Conservation (phyloP, 371 early-diverging fungal species). For the Apophysomyces ossiformis region DNA sequence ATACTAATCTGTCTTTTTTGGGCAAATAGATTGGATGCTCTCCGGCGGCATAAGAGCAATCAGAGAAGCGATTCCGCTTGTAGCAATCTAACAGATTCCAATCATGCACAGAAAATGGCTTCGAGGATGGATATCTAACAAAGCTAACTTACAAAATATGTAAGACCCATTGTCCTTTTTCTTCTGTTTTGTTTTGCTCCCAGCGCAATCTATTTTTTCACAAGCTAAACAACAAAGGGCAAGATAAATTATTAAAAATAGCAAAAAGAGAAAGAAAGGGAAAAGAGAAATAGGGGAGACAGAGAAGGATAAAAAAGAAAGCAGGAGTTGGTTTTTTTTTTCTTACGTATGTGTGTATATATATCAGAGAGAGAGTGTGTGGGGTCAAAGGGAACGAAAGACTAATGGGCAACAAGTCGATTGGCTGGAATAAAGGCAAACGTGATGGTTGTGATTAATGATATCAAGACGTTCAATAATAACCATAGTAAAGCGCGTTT, state of each 20-base stretch:
- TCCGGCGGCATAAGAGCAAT: slow-evolving; percentile 35
- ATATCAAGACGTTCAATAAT: slow-evolving; percentile 24
- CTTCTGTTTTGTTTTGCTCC: not conserved
- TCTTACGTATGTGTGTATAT: too few relatives aligned
- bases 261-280: not conserved
- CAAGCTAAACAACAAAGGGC: not conserved
- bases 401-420: slow-evolving; percentile 22
- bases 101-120: not conserved
- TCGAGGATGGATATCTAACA: not conserved
- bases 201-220: not conserved
- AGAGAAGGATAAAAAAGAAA: slow-evolving; percentile 10
- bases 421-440: slow-evolving; percentile 50
- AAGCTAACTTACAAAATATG: not conserved
- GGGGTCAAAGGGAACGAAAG: not conserved
- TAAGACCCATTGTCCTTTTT: not conserved
- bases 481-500: slow-evolving; percentile 45
- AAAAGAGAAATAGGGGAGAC: not conserved
- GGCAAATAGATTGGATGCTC: slow-evolving; percentile 31
- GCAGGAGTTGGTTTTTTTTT: too few relatives aligned
- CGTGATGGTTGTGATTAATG: slow-evolving; percentile 41
- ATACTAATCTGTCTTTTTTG: not conserved
- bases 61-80: slow-evolving; percentile 18
- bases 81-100: not conserved
- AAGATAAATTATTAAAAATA: not conserved
- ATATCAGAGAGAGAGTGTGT: not conserved